Percentiles rank a stretch among this genome's conserved stretches.
Conservation (phyloP, 345 rosid species). For the Pistacia atlantica region DNA sequence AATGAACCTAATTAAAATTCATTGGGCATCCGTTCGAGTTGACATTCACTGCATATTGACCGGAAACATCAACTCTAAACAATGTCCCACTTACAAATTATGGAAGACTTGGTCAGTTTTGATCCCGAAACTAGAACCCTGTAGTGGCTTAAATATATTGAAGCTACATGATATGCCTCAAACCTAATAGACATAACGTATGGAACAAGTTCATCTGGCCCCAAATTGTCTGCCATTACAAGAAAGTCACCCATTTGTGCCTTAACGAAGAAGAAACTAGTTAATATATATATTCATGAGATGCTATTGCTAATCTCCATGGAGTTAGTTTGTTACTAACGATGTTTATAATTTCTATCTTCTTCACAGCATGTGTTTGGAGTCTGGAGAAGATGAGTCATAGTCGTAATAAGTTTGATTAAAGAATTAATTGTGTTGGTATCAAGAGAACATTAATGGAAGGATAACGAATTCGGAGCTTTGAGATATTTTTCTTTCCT, state of each 20-base stretch:
- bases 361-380: not conserved
- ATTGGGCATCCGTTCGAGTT: too few species aligned
- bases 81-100: too few species aligned
- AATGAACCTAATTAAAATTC: too few species aligned
- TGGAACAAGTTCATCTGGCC: not conserved
- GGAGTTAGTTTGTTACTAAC: not conserved
- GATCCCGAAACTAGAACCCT: not conserved
- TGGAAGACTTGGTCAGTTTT: too few species aligned
- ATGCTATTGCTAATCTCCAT: not conserved
- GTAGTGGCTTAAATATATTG: not conserved
- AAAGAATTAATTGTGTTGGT: not conserved
- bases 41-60: too few species aligned
- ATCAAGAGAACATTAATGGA: conserved; percentile 4
- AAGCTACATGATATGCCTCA: not conserved
- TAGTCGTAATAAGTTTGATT: not conserved
- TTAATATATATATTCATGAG: not conserved
- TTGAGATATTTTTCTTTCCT: conserved; percentile 7
- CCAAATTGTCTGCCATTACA: not conserved
- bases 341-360: not conserved
- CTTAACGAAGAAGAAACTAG: conserved; percentile 15
- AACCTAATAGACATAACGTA: not conserved
- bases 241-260: not conserved
- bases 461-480: conserved; percentile 2
- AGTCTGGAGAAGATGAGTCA: not conserved
- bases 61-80: too few species aligned